phyloP scores from a whole-genome alignment of 2,329 filamentous ascomycete species.

The Alternaria consortialis region DNA sequence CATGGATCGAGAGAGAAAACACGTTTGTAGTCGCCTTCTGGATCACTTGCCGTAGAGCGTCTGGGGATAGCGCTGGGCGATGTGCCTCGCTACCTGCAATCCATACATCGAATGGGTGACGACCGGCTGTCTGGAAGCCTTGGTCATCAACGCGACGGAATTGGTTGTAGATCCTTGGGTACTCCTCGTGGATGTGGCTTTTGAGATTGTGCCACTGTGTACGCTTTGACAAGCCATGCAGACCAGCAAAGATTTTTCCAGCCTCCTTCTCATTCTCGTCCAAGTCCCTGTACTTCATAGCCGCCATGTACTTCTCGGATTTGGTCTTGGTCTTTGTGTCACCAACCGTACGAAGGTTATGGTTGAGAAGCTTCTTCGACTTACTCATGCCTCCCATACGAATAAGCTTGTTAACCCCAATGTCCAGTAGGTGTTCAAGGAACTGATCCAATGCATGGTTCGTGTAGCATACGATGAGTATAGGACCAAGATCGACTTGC shows the following conservation, averaged over 20 bases:
- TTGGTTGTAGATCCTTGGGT: conserved; percentile 29
- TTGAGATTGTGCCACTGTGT: conserved; percentile 31
- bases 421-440: conserved; percentile 66
- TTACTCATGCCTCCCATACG: conserved; percentile 69
- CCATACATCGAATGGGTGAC: conserved; percentile 39
- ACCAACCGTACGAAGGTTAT: conserved; percentile 59
- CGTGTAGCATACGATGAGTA: conserved; percentile 59
- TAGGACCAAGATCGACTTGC: conserved; percentile 53
- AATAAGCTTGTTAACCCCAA: conserved; percentile 61
- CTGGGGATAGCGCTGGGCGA: neutral
- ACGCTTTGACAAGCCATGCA: conserved; percentile 18
- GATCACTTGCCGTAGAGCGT: conserved; percentile 7
- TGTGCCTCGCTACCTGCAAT: neutral
- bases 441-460: conserved; percentile 67
- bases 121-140: conserved; percentile 28
- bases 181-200: conserved; percentile 19
- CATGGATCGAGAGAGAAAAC: conserved; percentile 16
- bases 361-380: conserved; percentile 59
- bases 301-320: conserved; percentile 21
- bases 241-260: conserved; percentile 10
- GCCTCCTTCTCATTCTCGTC: conserved; percentile 18
- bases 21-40: conserved; percentile 17
- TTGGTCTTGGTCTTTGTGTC: conserved; percentile 31
- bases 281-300: conserved; percentile 22
- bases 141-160: conserved; percentile 28